phyloP scores from a whole-genome alignment of 2,329 filamentous ascomycete species.

The Fusarium sp. region DNA sequence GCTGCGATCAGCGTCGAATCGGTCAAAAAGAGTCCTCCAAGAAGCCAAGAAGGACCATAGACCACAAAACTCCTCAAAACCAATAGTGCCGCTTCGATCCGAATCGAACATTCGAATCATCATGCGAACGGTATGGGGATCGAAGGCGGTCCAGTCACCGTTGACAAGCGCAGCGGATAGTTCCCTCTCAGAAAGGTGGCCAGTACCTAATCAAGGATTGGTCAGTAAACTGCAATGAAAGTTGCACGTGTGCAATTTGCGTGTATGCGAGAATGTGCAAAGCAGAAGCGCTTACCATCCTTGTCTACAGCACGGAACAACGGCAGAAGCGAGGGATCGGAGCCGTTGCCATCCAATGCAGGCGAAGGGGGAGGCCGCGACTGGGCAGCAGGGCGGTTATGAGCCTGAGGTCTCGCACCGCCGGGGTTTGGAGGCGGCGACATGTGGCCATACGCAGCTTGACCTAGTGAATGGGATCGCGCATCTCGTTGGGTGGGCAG shows the following conservation, averaged over 20 bases:
- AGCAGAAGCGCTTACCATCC: slow-evolving; percentile 67
- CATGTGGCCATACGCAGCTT: slow-evolving; percentile 59
- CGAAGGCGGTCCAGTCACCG: slow-evolving; percentile 94
- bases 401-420: slow-evolving; percentile 57
- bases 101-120: slow-evolving; percentile 99
- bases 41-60: slow-evolving; percentile 96
- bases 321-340: slow-evolving; percentile 74
- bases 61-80: slow-evolving; percentile 95
- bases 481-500: slow-evolving; percentile 53
- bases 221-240: slow-evolving; percentile 15
- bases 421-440: slow-evolving; percentile 63
- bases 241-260: background rate
- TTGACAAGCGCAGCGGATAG: slow-evolving; percentile 93
- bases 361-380: slow-evolving; percentile 77
- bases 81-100: slow-evolving; percentile 88
- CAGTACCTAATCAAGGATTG: slow-evolving; percentile 66
- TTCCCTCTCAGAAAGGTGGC: slow-evolving; percentile 86
- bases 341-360: slow-evolving; percentile 61
- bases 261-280: background rate
- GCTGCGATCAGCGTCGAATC: slow-evolving; percentile 88
- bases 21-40: slow-evolving; percentile 94
- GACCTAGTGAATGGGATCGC: slow-evolving; percentile 43
- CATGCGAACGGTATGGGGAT: slow-evolving; percentile 94
- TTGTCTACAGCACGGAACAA: slow-evolving; percentile 94
- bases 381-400: slow-evolving; percentile 66